phyloP scores from a whole-genome alignment of 306 rosid genomes.

The Cotoneaster glaucophyllus region DNA sequence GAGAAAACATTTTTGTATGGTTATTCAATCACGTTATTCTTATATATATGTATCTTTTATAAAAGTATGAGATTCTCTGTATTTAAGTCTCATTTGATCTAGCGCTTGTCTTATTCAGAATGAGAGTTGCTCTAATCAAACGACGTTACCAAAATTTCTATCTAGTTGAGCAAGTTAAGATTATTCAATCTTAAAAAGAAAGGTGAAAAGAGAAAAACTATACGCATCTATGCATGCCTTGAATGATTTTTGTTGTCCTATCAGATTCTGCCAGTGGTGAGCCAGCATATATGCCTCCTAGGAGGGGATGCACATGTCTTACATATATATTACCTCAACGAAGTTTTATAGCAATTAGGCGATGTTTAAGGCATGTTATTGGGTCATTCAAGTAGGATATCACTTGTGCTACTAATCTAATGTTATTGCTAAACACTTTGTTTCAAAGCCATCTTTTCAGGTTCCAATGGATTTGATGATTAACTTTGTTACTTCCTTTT shows the following conservation, averaged over 20 bases:
- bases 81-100: no score
- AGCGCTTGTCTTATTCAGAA: no score
- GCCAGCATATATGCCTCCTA: conserved; percentile 19
- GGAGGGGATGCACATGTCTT: neutral
- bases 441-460: conserved; percentile 47
- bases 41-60: no score
- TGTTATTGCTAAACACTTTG: conserved; percentile 33
- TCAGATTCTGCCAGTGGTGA: conserved; percentile 21
- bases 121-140: no score
- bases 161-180: no score
- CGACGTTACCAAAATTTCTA: no score
- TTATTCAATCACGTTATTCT: no score
- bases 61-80: no score
- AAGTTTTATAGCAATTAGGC: neutral
- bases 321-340: neutral
- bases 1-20: no score
- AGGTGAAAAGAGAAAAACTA: neutral
- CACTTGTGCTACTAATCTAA: conserved; percentile 8
- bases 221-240: neutral
- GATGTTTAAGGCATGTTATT: conserved; percentile 16
- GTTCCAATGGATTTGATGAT: conserved; percentile 31
- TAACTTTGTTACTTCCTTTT: conserved; percentile 29
- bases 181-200: no score
- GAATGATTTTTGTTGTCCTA: conserved; percentile 17
- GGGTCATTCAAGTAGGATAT: conserved; percentile 15